Percentiles rank a stretch among this genome's conserved stretches.
Conservation (phyloP, 1,284 basidiomycete genomes). For the Gomphus bonarii region DNA sequence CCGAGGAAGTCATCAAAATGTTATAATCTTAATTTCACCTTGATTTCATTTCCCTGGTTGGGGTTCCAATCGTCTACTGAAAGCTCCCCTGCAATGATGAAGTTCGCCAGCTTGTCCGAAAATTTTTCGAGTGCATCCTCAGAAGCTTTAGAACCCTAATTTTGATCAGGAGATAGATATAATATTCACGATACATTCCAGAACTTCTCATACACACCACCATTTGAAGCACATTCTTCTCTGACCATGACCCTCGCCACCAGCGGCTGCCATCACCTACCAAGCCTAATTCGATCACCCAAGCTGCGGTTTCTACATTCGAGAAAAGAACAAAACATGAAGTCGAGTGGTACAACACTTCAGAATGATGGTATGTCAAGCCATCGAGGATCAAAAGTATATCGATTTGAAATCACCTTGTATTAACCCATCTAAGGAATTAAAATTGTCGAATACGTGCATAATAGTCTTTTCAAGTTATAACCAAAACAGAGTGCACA, state of each 20-base stretch:
- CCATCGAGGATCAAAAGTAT: background rate
- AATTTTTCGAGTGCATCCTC: slow-evolving; percentile 2
- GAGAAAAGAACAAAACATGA: slow-evolving; percentile 6
- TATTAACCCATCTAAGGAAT: slow-evolving; percentile 1
- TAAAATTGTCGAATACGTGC: background rate
- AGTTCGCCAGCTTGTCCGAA: slow-evolving; percentile 1
- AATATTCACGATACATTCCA: background rate
- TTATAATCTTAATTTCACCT: background rate
- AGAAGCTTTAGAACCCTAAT: background rate
- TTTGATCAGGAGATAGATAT: background rate
- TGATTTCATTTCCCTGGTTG: background rate
- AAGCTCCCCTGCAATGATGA: slow-evolving; percentile 5
- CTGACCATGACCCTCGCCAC: slow-evolving; percentile 11
- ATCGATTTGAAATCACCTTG: background rate
- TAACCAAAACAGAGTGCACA: background rate
- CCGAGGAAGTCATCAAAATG: background rate
- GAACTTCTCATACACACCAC: slow-evolving; percentile 2
- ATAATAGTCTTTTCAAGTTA: background rate
- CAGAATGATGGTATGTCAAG: background rate
- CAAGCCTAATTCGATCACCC: slow-evolving; percentile 8
- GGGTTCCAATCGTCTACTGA: background rate
- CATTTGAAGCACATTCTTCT: background rate
- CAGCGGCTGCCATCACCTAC: slow-evolving; percentile 2
- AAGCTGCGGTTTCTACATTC: background rate
- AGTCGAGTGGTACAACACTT: slow-evolving; percentile 9